A percentile compares a stretch with the other conserved stretches of the same genome.
Evolutionary conservation across 1,284 basidiomycete genomes (phyloP).

Genomic region (Austropuccinia psidii): DNA sequence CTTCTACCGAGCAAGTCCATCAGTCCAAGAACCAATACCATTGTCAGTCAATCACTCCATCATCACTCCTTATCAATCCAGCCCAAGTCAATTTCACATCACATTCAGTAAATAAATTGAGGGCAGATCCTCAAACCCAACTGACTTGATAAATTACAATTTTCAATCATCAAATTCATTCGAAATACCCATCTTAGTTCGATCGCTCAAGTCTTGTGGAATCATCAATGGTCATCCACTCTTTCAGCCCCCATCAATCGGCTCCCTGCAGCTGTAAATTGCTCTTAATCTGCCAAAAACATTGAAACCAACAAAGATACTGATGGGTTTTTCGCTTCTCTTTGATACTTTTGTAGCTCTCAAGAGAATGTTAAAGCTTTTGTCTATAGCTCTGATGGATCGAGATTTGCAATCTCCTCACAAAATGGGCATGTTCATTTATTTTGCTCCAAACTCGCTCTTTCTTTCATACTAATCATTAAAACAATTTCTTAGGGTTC

Average conservation of each 20-base stretch:
- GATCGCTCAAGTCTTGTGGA: slow-evolving; percentile 10
- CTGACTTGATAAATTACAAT: no score
- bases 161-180: no score
- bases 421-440: slow-evolving; percentile 58
- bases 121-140: no score
- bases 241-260: slow-evolving; percentile 4
- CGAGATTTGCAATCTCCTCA: slow-evolving; percentile 74
- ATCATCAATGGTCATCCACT: slow-evolving; percentile 12
- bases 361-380: slow-evolving; percentile 65
- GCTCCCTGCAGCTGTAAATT: slow-evolving; percentile 3
- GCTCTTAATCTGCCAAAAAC: no score
- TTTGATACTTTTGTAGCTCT: slow-evolving; percentile 48
- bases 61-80: no score
- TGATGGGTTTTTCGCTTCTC: background rate
- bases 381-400: slow-evolving; percentile 78
- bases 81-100: no score
- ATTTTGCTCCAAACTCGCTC: background rate
- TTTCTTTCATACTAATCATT: slow-evolving; percentile 38
- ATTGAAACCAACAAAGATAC: background rate
- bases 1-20: no score
- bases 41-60: no score
- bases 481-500: background rate
- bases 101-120: no score
- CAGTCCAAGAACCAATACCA: no score
- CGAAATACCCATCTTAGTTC: no score